Conservation (phyloP, 2,329 filamentous ascomycete species). For the Neodidymelliopsis sp. region DNA sequence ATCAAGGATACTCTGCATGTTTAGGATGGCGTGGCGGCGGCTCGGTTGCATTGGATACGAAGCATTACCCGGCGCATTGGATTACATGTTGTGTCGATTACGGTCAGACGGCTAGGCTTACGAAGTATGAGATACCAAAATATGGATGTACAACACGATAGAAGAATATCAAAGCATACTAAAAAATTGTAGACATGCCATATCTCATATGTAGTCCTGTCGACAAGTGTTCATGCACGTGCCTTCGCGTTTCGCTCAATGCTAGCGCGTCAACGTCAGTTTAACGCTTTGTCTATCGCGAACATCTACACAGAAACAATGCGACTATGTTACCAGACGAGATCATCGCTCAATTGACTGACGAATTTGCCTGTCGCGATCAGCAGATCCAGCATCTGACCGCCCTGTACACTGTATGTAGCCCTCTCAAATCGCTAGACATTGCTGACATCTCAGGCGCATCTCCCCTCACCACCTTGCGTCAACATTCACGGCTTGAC, state of each 20-base stretch:
- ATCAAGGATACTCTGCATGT: constrained; percentile 42
- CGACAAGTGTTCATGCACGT: constrained; percentile 26
- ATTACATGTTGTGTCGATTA: constrained; percentile 21
- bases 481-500: constrained; percentile 84
- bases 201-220: not conserved
- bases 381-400: constrained; percentile 57
- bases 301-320: not conserved
- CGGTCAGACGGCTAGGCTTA: constrained; percentile 3
- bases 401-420: constrained; percentile 54
- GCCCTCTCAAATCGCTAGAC: not conserved
- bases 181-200: too few species aligned
- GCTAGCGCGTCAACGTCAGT: constrained; percentile 23
- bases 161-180: constrained; percentile 1
- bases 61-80: constrained; percentile 34
- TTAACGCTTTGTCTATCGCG: not conserved
- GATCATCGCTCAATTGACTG: constrained; percentile 44
- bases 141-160: constrained; percentile 6
- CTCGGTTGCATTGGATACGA: constrained; percentile 32
- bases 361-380: constrained; percentile 54
- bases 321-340: constrained; percentile 50
- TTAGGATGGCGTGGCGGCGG: constrained; percentile 24
- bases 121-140: constrained; percentile 17
- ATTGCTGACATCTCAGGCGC: constrained; percentile 57
- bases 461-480: constrained; percentile 73
- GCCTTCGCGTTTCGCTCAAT: constrained; percentile 26